A percentile compares a stretch with the other conserved stretches of the same genome.
Evolutionary conservation across 2,329 filamentous ascomycete genomes (phyloP).

Genomic region (Aurifilum marmelostoma): DNA sequence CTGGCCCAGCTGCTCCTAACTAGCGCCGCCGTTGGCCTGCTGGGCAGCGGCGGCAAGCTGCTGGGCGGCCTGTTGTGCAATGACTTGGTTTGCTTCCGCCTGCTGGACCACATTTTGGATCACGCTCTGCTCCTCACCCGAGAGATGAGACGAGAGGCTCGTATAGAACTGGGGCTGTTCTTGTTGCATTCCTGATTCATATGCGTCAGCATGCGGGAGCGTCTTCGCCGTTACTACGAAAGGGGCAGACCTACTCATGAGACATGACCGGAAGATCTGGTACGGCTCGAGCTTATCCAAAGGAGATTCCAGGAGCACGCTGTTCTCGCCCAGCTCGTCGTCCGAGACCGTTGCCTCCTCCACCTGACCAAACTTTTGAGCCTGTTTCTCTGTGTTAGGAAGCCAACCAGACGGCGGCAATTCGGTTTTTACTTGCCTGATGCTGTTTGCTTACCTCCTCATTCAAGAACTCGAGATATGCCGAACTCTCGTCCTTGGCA

Average conservation of each 20-base stretch:
- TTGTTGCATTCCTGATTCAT: conserved; percentile 74
- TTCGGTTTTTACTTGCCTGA: no score
- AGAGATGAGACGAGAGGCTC: conserved; percentile 76
- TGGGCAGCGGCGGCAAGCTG: conserved; percentile 30
- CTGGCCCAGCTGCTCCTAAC: conserved; percentile 17
- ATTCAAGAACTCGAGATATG: conserved; percentile 94
- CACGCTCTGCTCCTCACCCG: conserved; percentile 77
- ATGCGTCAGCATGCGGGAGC: background rate
- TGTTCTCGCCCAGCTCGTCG: conserved; percentile 90
- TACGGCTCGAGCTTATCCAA: conserved; percentile 96
- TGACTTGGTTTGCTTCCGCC: conserved; percentile 57
- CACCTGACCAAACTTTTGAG: conserved; percentile 78
- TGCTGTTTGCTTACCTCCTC: conserved; percentile 67
- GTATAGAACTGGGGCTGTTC: conserved; percentile 89
- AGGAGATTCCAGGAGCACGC: conserved; percentile 88
- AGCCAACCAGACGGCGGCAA: no score
- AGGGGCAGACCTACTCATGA: conserved; percentile 70
- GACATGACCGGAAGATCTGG: conserved; percentile 78
- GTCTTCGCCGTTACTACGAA: background rate
- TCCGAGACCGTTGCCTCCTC: conserved; percentile 67
- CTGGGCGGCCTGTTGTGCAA: conserved; percentile 42
- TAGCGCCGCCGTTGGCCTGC: conserved; percentile 28
- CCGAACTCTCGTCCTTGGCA: conserved; percentile 85
- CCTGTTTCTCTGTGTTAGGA: conserved; percentile 52
- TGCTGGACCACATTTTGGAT: conserved; percentile 78